Evolutionary conservation across 2,329 filamentous ascomycete genomes (phyloP).

Genomic region (Xylariaceae sp.): DNA sequence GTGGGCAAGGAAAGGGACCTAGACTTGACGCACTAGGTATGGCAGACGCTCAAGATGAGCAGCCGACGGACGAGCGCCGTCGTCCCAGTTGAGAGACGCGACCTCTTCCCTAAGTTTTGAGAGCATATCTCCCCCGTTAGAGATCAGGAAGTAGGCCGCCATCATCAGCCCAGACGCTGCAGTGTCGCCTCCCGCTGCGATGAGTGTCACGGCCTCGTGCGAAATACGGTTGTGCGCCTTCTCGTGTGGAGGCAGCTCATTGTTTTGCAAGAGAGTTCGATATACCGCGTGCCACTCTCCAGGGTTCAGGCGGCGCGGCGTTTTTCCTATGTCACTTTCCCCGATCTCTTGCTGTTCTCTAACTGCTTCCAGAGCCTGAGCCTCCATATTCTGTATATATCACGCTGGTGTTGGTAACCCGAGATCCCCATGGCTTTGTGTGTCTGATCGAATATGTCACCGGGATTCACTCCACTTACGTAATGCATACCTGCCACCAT

Average conservation of each 20-base stretch:
- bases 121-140: constrained; percentile 8
- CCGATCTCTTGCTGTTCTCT: constrained; percentile 4
- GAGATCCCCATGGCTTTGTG: too few relatives aligned
- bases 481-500: constrained; percentile 13
- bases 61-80: constrained; percentile 10
- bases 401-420: too few relatives aligned
- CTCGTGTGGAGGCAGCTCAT: constrained; percentile 10
- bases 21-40: constrained; percentile 14
- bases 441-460: too few relatives aligned
- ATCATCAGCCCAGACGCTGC: constrained; percentile 6
- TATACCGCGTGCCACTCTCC: constrained; percentile 12
- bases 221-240: constrained; percentile 15
- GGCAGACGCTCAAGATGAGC: constrained; percentile 14
- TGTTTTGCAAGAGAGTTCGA: constrained; percentile 7
- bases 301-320: constrained; percentile 4
- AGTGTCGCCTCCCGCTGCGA: constrained; percentile 16
- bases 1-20: too few relatives aligned
- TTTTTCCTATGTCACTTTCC: neutral
- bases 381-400: constrained; percentile 13
- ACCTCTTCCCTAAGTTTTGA: constrained; percentile 11
- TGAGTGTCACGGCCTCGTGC: constrained; percentile 14
- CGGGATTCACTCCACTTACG: constrained; percentile 4
- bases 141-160: constrained; percentile 13
- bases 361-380: constrained; percentile 7
- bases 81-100: constrained; percentile 2